A percentile compares a stretch with the other conserved stretches of the same genome.
These are phyloP conservation scores for Malus fusca DNA, from an alignment of 306 rosid species.

Conservation along the genomic window DNA sequence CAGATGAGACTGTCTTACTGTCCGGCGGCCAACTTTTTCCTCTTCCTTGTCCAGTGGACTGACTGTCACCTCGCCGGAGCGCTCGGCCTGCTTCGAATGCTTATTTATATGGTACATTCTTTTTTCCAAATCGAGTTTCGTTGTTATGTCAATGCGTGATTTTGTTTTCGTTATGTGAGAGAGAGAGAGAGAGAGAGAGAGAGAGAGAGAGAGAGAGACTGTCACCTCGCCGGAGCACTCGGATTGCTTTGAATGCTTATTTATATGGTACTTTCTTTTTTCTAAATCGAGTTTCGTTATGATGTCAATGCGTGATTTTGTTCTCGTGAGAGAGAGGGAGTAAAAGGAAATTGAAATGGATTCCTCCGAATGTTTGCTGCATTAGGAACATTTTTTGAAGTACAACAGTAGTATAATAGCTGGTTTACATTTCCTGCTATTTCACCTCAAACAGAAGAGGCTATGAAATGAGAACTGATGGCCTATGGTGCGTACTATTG, in stretches of 20 bases:
- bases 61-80: constrained; percentile 83
- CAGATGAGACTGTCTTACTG: constrained; percentile 89
- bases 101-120: constrained; percentile 58
- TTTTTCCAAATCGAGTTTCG: neutral
- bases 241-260: constrained; percentile 77
- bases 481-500: too few species aligned
- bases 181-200: constrained; percentile 13
- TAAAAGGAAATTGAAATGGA: neutral
- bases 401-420: neutral
- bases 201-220: constrained; percentile 38
- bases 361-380: neutral
- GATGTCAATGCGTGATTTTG: neutral
- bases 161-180: neutral
- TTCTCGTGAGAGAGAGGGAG: neutral
- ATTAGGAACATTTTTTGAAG: neutral
- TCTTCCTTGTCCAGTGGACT: constrained; percentile 85
- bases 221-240: constrained; percentile 73
- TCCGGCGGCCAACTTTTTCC: constrained; percentile 60
- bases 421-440: neutral
- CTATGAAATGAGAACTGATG: too few species aligned
- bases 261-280: constrained; percentile 48
- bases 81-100: constrained; percentile 76
- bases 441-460: too few species aligned
- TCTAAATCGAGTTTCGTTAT: neutral
- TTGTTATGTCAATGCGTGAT: neutral